phyloP scores from a whole-genome alignment of 1,284 basidiomycete genomes.

The Tausonia pullulans region DNA sequence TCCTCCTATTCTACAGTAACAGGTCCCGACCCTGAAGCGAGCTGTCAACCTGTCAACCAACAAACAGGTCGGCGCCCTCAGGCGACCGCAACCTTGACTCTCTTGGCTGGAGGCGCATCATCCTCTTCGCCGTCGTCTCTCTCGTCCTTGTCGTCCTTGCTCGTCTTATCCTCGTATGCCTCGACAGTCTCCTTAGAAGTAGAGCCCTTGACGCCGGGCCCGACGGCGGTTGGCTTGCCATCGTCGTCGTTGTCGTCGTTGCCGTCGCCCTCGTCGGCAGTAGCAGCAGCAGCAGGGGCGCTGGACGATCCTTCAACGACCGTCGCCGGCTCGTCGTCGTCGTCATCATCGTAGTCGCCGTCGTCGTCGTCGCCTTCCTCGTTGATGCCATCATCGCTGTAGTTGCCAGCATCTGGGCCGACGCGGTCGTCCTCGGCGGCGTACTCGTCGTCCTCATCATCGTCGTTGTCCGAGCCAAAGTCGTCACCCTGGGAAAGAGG shows the following conservation, averaged over 20 bases:
- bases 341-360: not conserved
- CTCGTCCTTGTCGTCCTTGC: not conserved
- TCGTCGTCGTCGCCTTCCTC: not conserved
- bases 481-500: not conserved
- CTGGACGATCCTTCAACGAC: not conserved
- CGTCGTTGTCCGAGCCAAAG: not conserved
- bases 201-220: not conserved
- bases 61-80: not conserved
- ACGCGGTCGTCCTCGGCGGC: not conserved
- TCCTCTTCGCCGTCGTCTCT: not conserved
- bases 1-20: not conserved
- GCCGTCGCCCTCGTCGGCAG: not conserved
- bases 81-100: not conserved
- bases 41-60: not conserved
- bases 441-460: constrained; percentile 3
- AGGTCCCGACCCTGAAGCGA: not conserved
- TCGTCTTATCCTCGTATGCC: not conserved
- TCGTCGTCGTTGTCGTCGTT: not conserved
- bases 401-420: not conserved
- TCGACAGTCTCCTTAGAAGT: no score
- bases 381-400: not conserved
- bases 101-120: not conserved
- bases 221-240: not conserved
- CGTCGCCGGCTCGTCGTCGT: not conserved
- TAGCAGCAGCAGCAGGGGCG: not conserved